These are phyloP conservation scores for Fusarium sp. DNA, from an alignment of 2,329 filamentous ascomycete genomes.

Conservation along the genomic window DNA sequence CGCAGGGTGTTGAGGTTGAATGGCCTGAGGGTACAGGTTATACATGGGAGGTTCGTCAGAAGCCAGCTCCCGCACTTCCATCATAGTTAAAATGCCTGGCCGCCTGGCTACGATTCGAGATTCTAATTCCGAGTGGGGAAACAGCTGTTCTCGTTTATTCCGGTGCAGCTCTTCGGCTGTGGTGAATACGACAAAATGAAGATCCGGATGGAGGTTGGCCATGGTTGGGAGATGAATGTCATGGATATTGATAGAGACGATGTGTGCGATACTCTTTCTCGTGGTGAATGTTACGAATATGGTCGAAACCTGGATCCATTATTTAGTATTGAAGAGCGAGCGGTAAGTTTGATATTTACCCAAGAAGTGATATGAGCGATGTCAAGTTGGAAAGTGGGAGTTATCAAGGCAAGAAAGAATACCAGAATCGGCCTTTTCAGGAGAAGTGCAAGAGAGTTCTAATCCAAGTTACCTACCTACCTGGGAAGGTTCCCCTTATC, in stretches of 20 bases:
- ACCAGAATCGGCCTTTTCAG: not conserved
- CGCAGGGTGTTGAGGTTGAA: not conserved
- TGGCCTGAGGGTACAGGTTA: not conserved
- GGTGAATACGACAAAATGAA: not conserved
- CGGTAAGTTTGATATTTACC: not conserved
- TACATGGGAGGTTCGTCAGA: not conserved
- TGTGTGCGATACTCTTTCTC: not conserved
- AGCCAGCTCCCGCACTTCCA: not conserved
- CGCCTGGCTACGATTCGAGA: not conserved
- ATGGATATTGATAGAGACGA: no score
- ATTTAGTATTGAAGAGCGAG: not conserved
- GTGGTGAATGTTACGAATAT: not conserved
- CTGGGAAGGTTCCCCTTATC: no score
- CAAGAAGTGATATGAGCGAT: not conserved
- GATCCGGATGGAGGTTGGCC: not conserved
- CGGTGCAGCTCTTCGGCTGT: not conserved
- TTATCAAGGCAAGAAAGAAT: not conserved
- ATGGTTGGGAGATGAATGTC: not conserved
- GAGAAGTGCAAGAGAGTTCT: no score
- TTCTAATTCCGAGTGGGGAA: not conserved
- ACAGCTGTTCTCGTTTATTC: not conserved
- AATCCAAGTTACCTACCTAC: no score
- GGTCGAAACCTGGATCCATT: not conserved
- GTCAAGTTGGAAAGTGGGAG: not conserved
- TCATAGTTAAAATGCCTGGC: not conserved